Conservation (phyloP, 495 filamentous ascomycete genomes). For the Hypomontagnella submonticulosa region DNA sequence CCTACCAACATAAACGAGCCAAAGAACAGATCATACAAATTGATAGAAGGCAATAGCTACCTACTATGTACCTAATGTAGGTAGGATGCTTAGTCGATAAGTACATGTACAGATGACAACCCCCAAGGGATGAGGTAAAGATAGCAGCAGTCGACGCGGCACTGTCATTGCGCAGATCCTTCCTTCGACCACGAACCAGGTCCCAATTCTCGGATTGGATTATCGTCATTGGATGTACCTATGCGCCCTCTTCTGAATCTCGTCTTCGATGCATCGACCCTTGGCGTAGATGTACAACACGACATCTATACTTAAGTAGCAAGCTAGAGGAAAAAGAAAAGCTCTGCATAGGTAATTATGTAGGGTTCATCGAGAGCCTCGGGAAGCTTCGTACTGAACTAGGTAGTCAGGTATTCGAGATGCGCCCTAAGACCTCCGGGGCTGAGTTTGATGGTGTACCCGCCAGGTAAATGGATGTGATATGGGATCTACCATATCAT, state of each 20-base stretch:
- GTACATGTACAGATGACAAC: neutral
- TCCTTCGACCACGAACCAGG: constrained; percentile 28
- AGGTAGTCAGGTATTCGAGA: constrained; percentile 14
- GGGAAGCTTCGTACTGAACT: constrained; percentile 30
- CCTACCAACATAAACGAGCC: neutral
- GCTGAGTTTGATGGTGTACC: constrained; percentile 8
- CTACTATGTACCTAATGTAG: no score
- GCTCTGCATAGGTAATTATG: no score
- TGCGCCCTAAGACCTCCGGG: no score
- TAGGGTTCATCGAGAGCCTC: constrained; percentile 19
- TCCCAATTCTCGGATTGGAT: constrained; percentile 18
- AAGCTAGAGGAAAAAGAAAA: constrained; percentile 9
- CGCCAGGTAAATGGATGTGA: constrained; percentile 2
- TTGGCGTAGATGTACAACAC: constrained; percentile 21
- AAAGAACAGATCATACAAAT: neutral
- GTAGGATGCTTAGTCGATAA: no score
- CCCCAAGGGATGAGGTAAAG: constrained; percentile 2
- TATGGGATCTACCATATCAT: constrained; percentile 12
- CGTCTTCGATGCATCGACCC: constrained; percentile 23
- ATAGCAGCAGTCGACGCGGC: constrained; percentile 8
- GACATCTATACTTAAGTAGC: neutral
- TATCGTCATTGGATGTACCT: constrained; percentile 19
- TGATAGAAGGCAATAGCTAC: neutral
- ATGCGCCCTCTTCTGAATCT: neutral
- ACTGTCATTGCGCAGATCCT: constrained; percentile 19